These are phyloP conservation scores for Acrasis kona DNA, from an alignment of 78 protist species.

Conservation along the genomic window DNA sequence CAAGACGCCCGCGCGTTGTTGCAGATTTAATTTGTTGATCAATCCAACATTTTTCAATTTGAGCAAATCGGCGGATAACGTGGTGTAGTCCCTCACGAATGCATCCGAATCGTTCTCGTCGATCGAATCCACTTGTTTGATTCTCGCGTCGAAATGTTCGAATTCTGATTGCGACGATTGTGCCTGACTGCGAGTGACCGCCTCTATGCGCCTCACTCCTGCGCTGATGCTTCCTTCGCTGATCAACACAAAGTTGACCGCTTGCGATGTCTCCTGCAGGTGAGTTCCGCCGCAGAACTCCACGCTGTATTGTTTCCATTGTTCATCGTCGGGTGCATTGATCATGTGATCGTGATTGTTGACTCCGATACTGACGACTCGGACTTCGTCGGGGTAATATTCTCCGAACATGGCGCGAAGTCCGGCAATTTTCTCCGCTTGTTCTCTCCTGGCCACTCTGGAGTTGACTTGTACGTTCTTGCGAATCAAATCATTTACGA, in stretches of 20 bases:
- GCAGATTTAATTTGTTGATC: no score
- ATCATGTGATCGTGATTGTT: conserved; percentile 41
- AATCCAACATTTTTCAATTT: no score
- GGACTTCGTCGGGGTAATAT: conserved; percentile 89
- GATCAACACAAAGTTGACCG: conserved; percentile 50
- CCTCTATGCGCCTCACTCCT: conserved; percentile 83
- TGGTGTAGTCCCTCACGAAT: no score
- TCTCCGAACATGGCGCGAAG: conserved; percentile 89
- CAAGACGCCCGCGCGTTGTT: no score
- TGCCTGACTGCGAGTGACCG: conserved; percentile 71
- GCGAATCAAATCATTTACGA: conserved; percentile 28
- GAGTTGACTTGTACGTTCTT: conserved; percentile 38
- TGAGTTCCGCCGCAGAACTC: conserved; percentile 93
- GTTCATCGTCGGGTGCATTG: conserved; percentile 37
- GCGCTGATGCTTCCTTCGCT: conserved; percentile 71
- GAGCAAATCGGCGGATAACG: no score
- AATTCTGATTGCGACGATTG: neutral
- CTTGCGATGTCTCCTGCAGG: conserved; percentile 45
- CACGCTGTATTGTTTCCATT: conserved; percentile 52
- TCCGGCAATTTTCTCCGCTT: conserved; percentile 65
- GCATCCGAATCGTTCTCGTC: no score
- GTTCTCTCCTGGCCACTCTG: conserved; percentile 35
- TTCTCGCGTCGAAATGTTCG: neutral
- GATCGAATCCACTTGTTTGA: no score
- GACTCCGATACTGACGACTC: conserved; percentile 80